A percentile compares a stretch with the other conserved stretches of the same genome.
These are phyloP conservation scores for Xylariaceae sp. DNA, from an alignment of 2,329 filamentous ascomycete genomes.

Conservation along the genomic window DNA sequence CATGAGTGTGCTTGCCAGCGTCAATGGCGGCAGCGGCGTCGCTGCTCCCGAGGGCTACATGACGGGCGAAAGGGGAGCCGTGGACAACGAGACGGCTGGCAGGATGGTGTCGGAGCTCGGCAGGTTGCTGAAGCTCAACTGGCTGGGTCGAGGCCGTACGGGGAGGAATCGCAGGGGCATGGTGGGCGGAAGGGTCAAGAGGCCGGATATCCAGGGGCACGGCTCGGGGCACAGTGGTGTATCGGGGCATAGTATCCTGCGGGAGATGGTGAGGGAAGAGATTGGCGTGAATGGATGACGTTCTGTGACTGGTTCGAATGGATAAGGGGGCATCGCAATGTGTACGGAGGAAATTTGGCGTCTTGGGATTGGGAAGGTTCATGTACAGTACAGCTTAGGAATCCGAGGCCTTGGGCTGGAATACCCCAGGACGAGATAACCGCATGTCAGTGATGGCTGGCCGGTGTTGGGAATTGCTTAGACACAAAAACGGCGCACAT, in stretches of 20 bases:
- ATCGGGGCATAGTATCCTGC: constrained; percentile 13
- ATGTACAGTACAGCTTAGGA: too few relatives aligned
- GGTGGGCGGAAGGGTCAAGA: constrained; percentile 62
- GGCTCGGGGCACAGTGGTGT: too few relatives aligned
- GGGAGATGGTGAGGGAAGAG: constrained; percentile 21
- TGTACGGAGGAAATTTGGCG: too few relatives aligned
- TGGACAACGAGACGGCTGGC: constrained; percentile 62
- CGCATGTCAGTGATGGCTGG: too few relatives aligned
- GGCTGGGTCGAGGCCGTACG: constrained; percentile 85
- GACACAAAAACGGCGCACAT: too few relatives aligned
- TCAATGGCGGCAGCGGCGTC: constrained; percentile 71
- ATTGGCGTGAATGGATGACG: constrained; percentile 21
- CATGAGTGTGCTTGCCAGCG: constrained; percentile 79
- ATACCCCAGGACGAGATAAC: too few relatives aligned
- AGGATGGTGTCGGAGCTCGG: constrained; percentile 78
- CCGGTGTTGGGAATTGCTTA: too few relatives aligned
- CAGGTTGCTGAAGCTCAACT: constrained; percentile 90
- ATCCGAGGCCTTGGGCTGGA: too few relatives aligned
- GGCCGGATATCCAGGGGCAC: constrained; percentile 33
- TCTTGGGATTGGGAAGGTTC: too few relatives aligned
- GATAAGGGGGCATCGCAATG: too few relatives aligned
- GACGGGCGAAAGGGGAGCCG: neutral
- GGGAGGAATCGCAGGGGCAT: constrained; percentile 87
- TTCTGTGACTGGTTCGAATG: too few relatives aligned
- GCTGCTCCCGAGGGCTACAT: constrained; percentile 22